Evolutionary conservation across 371 early-diverging fungal species (phyloP), one percentile per base, ranked within the genome.

Genomic region (Batkoa obscura): DNA sequence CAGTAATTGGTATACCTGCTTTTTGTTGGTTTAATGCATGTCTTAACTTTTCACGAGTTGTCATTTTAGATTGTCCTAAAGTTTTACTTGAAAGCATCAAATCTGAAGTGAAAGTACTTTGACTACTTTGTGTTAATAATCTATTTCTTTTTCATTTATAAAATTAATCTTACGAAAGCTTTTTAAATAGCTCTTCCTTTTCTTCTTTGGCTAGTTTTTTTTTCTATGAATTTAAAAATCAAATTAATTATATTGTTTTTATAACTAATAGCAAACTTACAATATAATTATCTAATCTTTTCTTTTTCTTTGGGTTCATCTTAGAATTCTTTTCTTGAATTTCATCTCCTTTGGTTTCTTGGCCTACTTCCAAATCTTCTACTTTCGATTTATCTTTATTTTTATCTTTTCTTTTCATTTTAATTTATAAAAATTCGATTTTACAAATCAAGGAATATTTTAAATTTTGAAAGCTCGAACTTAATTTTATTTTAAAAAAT

Each of bases 131-230:
- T 2, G 41, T 1, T 39, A 57, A 8, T 23, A 23, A 23, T 23
- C 23, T 23, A 23, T 23, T 23, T 23, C 23, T 23, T 23, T 23
- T 23, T 23, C 39, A 58, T 47, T 59, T 3, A 10, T 38, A 64
- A 62, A 67, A 64, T 33, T 64, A 62, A 30, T 64, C 63, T 33
- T 68, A 63, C 69, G 86, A 74, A 30, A 94, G 75, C 65, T 92
- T 86, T 52, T 84, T 81, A 43, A 92, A 62, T 32, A 94, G 67
- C 13, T 74, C 79, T 1, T 75, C 83, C 39, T 90, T 74, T 46
- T 88, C 83, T 58, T 94, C 94, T 72, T 94, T 95, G 66, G 93
- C 92, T 64, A 92, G 63, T 67, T 94, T 90, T 73, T 86, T 84
- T 60, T 90, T 85, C 83, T 23, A 83, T 63, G 55, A 36, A 13